Percentiles rank a stretch among this genome's conserved stretches.
Conservation (phyloP, 345 rosid genomes). For the Triadica sebifera region DNA sequence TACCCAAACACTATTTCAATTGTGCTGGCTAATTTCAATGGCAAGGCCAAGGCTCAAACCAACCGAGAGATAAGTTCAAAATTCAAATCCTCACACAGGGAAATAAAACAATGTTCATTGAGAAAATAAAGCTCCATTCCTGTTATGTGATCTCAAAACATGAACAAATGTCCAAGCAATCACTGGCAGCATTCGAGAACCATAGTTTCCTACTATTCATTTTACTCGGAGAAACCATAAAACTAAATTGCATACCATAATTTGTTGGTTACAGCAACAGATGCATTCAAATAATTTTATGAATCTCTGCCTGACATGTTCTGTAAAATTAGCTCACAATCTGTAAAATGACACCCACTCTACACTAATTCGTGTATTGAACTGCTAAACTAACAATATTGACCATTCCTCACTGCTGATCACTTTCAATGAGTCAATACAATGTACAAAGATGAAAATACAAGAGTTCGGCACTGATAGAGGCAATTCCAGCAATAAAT, state of each 20-base stretch:
- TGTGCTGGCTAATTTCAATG: background rate
- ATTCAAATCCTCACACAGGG: too few species aligned
- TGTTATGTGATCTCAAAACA: background rate
- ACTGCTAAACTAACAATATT: background rate
- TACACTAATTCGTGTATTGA: background rate
- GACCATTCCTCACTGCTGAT: background rate
- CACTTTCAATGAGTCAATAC: background rate
- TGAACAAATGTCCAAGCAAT: background rate
- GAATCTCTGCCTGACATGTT: background rate
- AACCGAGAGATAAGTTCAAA: background rate
- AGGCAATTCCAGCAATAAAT: background rate
- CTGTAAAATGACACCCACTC: slow-evolving; percentile 2
- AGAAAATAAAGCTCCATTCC: background rate
- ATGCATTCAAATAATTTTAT: too few species aligned
- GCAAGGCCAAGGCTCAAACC: background rate
- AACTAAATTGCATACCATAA: background rate
- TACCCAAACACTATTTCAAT: background rate
- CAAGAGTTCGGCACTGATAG: background rate
- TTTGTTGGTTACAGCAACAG: too few species aligned
- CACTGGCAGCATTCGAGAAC: background rate
- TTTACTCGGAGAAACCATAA: background rate
- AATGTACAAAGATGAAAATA: background rate
- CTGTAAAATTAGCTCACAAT: background rate
- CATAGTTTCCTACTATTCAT: background rate
- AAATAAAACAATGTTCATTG: too few species aligned